Conservation (phyloP, 2,329 filamentous ascomycete genomes). For the Pyrenochaeta sp. region DNA sequence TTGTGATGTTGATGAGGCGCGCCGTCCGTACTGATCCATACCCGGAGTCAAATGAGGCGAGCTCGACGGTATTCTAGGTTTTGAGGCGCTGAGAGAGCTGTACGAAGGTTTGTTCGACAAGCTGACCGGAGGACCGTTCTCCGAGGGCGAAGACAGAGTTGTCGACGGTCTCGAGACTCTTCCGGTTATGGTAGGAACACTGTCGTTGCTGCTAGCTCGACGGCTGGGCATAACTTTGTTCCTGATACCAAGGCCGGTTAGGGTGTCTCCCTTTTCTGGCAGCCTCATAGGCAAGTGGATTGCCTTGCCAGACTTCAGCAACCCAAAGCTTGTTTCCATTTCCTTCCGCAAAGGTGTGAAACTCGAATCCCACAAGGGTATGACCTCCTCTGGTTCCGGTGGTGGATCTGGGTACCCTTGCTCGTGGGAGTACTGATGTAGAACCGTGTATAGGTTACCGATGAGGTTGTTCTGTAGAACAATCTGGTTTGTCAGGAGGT, state of each 20-base stretch:
- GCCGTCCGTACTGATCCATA: conserved; percentile 37
- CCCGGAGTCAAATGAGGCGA: conserved; percentile 47
- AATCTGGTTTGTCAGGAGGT: conserved; percentile 74
- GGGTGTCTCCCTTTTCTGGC: conserved; percentile 54
- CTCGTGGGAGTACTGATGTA: conserved; percentile 76
- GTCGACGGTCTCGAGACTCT: conserved; percentile 39
- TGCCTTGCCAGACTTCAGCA: conserved; percentile 73
- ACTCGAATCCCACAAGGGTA: conserved; percentile 69
- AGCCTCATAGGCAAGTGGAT: conserved; percentile 65
- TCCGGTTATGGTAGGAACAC: conserved; percentile 39
- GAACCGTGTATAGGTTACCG: conserved; percentile 78
- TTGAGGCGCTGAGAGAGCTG: conserved; percentile 43
- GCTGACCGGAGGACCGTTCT: conserved; percentile 39
- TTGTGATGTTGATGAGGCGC: conserved; percentile 43
- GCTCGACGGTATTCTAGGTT: conserved; percentile 41
- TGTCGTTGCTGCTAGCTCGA: conserved; percentile 45
- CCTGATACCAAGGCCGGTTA: conserved; percentile 58
- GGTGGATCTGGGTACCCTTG: conserved; percentile 75
- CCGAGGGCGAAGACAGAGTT: conserved; percentile 33
- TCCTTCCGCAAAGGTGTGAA: conserved; percentile 72
- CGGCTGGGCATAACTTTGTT: conserved; percentile 52
- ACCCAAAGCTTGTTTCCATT: conserved; percentile 68
- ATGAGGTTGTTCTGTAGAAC: conserved; percentile 80
- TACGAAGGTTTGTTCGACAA: conserved; percentile 47
- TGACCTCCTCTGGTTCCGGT: conserved; percentile 75